phyloP scores from a whole-genome alignment of 495 filamentous ascomycete species.

The Pseudotulostoma volvatum region DNA sequence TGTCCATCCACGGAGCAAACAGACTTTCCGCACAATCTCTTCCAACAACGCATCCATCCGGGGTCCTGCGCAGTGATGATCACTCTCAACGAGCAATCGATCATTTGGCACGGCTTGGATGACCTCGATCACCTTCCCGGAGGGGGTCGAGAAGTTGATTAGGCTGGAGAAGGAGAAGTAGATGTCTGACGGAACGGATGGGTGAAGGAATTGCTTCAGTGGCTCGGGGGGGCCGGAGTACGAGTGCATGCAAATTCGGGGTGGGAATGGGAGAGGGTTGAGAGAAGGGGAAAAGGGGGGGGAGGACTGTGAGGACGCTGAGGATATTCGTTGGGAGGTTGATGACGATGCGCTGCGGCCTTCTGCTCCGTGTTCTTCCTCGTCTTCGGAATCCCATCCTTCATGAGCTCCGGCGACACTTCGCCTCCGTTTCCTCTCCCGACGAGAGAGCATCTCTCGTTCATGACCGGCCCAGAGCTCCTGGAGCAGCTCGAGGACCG shows the following conservation, averaged over 20 bases:
- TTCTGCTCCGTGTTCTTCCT: slow-evolving; percentile 9
- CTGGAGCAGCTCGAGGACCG: slow-evolving; percentile 57
- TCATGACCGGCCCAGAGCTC: slow-evolving; percentile 75
- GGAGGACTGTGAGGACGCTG: too few relatives aligned
- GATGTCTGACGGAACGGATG: slow-evolving; percentile 55
- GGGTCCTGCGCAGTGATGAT: slow-evolving; percentile 70
- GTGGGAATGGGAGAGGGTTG: slow-evolving; percentile 53
- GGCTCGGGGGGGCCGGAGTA: slow-evolving; percentile 69
- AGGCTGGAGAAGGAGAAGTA: slow-evolving; percentile 79
- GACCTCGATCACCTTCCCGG: slow-evolving; percentile 40
- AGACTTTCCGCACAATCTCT: slow-evolving; percentile 54
- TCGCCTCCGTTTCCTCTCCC: slow-evolving; percentile 33
- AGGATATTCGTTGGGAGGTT: slow-evolving; percentile 12
- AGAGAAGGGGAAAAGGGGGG: slow-evolving; percentile 1
- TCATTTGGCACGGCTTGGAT: slow-evolving; percentile 62
- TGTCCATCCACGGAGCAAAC: slow-evolving; percentile 60
- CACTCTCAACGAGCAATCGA: slow-evolving; percentile 72
- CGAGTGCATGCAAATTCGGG: slow-evolving; percentile 84
- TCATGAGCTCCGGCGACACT: slow-evolving; percentile 19
- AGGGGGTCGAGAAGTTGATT: slow-evolving; percentile 55
- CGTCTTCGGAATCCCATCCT: slow-evolving; percentile 20
- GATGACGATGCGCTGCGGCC: slow-evolving; percentile 14
- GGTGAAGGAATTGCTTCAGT: slow-evolving; percentile 61
- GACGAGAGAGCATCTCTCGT: slow-evolving; percentile 45
- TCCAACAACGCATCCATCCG: slow-evolving; percentile 68